A percentile compares a stretch with the other conserved stretches of the same genome.
phyloP scores from a whole-genome alignment of 345 rosid species.

The Eutrema heterophyllum region DNA sequence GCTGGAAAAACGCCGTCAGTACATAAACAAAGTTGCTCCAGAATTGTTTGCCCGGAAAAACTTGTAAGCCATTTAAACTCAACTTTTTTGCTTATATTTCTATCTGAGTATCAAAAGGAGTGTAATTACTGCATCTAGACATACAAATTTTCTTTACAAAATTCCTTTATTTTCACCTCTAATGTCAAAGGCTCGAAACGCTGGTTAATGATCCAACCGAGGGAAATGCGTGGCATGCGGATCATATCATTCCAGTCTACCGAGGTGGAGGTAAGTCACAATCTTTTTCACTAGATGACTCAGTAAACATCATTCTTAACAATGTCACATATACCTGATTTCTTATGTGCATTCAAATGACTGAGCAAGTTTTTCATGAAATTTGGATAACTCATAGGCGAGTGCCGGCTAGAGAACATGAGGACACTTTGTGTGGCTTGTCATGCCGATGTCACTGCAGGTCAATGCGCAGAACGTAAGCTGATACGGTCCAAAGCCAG shows the following conservation, averaged over 20 bases:
- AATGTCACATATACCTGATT: neutral
- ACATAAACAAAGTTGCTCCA: constrained; percentile 63
- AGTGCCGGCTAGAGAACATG: constrained; percentile 89
- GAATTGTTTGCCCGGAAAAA: constrained; percentile 53
- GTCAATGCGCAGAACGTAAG: constrained; percentile 61
- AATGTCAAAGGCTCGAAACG: constrained; percentile 56
- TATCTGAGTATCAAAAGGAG: neutral
- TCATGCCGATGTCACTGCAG: constrained; percentile 72
- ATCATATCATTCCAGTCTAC: constrained; percentile 87
- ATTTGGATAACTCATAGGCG: constrained; percentile 45
- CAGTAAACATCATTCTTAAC: neutral
- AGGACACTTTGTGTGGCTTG: constrained; percentile 93
- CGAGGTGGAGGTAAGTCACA: constrained; percentile 71
- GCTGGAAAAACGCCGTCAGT: constrained; percentile 48
- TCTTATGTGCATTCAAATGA: neutral
- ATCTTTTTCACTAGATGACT: neutral
- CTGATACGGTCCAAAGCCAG: constrained; percentile 47
- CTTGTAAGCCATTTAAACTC: constrained; percentile 46
- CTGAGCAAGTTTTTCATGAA: neutral
- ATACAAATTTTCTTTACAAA: neutral
- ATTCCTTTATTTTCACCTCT: neutral
- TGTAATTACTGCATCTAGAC: neutral
- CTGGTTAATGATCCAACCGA: constrained; percentile 71
- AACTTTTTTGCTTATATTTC: neutral
- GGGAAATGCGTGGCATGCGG: constrained; percentile 97